Conservation (phyloP, 768 basidiomycete genomes). For the Mrakia hoshinonis region DNA sequence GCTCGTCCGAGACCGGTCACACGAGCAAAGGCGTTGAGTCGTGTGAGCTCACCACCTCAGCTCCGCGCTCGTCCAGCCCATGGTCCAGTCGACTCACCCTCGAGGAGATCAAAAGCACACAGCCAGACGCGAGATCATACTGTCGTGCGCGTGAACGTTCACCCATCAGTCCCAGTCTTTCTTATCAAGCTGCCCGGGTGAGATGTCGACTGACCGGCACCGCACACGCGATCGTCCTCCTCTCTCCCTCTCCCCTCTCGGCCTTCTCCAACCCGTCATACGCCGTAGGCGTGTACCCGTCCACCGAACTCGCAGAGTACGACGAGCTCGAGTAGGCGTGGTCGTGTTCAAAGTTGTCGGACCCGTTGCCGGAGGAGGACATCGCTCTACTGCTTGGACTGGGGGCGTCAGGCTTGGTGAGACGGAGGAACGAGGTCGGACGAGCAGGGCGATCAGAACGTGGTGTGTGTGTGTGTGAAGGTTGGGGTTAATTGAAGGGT, state of each 20-base stretch:
- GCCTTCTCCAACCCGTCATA: not conserved
- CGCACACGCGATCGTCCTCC: not conserved
- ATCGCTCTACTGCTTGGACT: not conserved
- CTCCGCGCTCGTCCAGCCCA: too few relatives aligned
- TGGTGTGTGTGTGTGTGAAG: too few relatives aligned
- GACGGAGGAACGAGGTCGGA: too few relatives aligned
- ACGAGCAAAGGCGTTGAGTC: not conserved
- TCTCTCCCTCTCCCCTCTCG: not conserved
- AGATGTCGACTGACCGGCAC: not conserved
- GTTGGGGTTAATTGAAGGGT: too few relatives aligned
- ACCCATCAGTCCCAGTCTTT: too few relatives aligned
- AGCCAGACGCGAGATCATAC: slow-evolving; percentile 2
- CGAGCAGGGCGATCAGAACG: too few relatives aligned
- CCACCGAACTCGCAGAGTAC: not conserved
- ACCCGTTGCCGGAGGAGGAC: not conserved
- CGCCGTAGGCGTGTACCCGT: not conserved
- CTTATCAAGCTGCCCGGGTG: too few relatives aligned
- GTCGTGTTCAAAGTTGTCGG: too few relatives aligned
- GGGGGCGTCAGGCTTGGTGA: not conserved
- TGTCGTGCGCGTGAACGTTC: not conserved
- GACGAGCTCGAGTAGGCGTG: not conserved
- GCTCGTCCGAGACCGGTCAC: not conserved
- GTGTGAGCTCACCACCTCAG: too few relatives aligned
- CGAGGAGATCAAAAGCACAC: not conserved
- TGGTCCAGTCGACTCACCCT: too few relatives aligned